A percentile compares a stretch with the other conserved stretches of the same genome.
These are phyloP conservation scores for Mayamaea pseudoterrestris DNA, from an alignment of 108 stramenopile species.

Conservation along the genomic window DNA sequence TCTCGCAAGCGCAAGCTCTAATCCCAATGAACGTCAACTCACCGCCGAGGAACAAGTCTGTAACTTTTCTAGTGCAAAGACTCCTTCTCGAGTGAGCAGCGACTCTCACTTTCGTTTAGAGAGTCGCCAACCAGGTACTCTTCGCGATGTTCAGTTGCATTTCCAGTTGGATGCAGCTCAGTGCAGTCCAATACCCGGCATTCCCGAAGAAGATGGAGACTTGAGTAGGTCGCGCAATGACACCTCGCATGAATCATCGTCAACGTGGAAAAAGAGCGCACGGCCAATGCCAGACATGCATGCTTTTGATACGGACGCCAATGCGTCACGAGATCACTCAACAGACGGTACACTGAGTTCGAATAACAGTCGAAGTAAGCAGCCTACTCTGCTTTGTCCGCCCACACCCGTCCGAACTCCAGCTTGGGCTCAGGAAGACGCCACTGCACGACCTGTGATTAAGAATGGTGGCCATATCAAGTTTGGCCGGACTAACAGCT, in stretches of 20 bases:
- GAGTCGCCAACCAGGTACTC: constrained; percentile 10
- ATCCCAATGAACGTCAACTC: background rate
- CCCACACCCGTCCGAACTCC: constrained; percentile 71
- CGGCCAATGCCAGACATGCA: constrained; percentile 77
- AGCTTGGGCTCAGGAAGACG: constrained; percentile 50
- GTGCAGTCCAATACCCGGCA: constrained; percentile 36
- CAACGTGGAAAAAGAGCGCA: constrained; percentile 13
- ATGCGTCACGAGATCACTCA: constrained; percentile 25
- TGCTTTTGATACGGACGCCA: constrained; percentile 43
- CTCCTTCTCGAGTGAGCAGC: background rate
- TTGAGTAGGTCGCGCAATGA: background rate
- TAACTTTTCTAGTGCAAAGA: background rate
- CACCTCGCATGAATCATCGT: background rate
- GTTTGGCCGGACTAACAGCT: constrained; percentile 34
- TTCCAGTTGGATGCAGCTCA: constrained; percentile 25
- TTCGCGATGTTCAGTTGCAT: constrained; percentile 25
- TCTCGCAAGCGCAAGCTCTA: too few relatives aligned
- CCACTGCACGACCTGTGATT: background rate
- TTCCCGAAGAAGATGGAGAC: constrained; percentile 12
- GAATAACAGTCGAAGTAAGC: too few relatives aligned
- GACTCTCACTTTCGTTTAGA: too few relatives aligned
- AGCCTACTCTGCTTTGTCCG: constrained; percentile 33
- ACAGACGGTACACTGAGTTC: too few relatives aligned
- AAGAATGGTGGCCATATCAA: constrained; percentile 4
- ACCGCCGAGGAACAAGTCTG: constrained; percentile 7